Evolutionary conservation across 1,284 basidiomycete genomes (phyloP).

Genomic region (Mycosarcoma maydis): DNA sequence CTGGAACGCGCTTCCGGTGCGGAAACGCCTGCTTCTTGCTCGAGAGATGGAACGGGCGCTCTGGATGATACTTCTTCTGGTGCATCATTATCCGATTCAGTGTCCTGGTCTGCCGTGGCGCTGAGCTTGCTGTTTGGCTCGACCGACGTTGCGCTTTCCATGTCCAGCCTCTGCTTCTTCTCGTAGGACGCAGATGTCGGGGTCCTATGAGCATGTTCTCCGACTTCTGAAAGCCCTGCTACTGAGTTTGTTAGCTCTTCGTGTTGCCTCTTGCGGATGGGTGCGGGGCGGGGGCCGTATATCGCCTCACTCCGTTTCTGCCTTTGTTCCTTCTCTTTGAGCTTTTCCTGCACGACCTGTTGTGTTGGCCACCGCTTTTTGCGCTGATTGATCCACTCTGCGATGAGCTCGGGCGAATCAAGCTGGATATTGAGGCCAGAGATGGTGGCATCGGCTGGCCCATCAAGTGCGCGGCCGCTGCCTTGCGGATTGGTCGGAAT

Average conservation of each 20-base stretch:
- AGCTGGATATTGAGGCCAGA: constrained; percentile 64
- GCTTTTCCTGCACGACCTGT: constrained; percentile 53
- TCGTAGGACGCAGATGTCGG: not conserved
- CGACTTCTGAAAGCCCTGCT: not conserved
- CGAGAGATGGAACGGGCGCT: not conserved
- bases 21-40: not conserved
- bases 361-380: constrained; percentile 63
- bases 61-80: constrained; percentile 37
- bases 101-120: not conserved
- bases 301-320: constrained; percentile 28
- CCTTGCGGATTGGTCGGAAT: constrained; percentile 1
- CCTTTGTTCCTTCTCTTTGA: constrained; percentile 41
- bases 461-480: constrained; percentile 39
- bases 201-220: not conserved
- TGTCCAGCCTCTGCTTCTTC: constrained; percentile 7
- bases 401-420: constrained; percentile 61
- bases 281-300: constrained; percentile 18
- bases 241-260: not conserved
- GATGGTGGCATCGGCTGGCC: constrained; percentile 58
- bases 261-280: constrained; percentile 19
- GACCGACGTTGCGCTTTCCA: too few species aligned
- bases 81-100: constrained; percentile 14
- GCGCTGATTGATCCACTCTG: constrained; percentile 64
- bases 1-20: not conserved
- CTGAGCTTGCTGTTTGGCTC: not conserved